Evolutionary conservation across 768 basidiomycete genomes (phyloP).

Genomic region (Lentinula boryana): DNA sequence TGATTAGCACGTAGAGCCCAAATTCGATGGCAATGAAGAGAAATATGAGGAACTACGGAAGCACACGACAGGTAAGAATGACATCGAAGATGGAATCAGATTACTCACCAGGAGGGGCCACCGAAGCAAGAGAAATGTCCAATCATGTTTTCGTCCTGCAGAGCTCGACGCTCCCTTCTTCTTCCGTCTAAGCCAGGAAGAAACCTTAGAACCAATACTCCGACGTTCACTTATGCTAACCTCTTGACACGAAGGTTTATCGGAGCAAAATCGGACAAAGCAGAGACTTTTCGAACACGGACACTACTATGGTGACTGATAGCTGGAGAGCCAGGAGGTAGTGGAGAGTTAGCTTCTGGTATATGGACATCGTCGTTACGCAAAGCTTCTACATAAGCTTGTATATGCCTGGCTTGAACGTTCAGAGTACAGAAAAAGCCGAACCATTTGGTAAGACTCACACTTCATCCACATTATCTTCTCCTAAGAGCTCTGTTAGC

Average conservation of each 20-base stretch:
- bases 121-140: conserved; percentile 69
- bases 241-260: conserved; percentile 79
- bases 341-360: conserved; percentile 28
- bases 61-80: background rate
- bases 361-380: conserved; percentile 48
- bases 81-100: background rate
- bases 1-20: conserved; percentile 76
- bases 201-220: background rate
- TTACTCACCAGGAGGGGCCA: conserved; percentile 79
- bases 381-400: conserved; percentile 74
- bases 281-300: conserved; percentile 75
- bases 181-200: conserved; percentile 12
- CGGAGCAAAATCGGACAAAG: conserved; percentile 85
- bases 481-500: conserved; percentile 27
- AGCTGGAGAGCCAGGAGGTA: conserved; percentile 33
- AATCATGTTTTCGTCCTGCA: conserved; percentile 48
- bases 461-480: conserved; percentile 70
- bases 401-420: conserved; percentile 39
- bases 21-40: conserved; percentile 82
- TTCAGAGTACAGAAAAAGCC: background rate
- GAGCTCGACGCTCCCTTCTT: conserved; percentile 19
- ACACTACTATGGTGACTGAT: conserved; percentile 23
- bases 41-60: conserved; percentile 71
- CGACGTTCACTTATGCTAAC: conserved; percentile 30
- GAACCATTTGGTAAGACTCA: conserved; percentile 26